These are phyloP conservation scores for Globisporangium emineosum DNA, from an alignment of 352 stramenopile genomes.

Conservation along the genomic window DNA sequence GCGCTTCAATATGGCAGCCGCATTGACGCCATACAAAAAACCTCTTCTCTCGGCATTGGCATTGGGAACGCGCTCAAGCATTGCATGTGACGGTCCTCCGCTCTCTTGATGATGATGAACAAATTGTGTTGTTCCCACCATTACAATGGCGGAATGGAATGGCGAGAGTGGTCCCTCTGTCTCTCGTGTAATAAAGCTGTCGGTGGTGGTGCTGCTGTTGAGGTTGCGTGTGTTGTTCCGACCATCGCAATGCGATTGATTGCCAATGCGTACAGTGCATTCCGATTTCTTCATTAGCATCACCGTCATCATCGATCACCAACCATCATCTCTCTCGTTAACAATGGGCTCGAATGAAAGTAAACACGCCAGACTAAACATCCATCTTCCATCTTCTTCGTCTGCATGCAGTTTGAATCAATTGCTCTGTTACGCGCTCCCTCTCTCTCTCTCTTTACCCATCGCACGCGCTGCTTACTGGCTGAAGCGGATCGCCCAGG, in stretches of 20 bases:
- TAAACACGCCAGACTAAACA: not conserved
- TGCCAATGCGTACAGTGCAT: not conserved
- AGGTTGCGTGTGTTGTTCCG: not conserved
- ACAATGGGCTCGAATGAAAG: constrained; percentile 4
- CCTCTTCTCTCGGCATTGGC: no score
- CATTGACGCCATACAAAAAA: not conserved
- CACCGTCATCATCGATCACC: not conserved
- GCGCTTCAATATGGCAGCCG: not conserved
- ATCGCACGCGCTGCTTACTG: constrained; percentile 7
- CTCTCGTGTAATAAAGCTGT: not conserved
- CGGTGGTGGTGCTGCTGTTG: not conserved
- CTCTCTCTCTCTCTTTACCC: constrained; percentile 2
- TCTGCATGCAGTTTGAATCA: not conserved
- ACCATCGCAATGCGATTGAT: not conserved
- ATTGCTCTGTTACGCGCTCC: not conserved
- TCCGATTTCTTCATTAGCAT: not conserved
- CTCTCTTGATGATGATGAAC: not conserved
- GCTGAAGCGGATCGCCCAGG: constrained; percentile 68
- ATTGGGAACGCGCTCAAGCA: not conserved
- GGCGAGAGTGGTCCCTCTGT: not conserved
- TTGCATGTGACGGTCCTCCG: not conserved
- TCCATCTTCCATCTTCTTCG: not conserved
- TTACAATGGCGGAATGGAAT: not conserved
- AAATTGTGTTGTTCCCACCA: no score
- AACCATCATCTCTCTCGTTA: not conserved